Evolutionary conservation across 2,329 filamentous ascomycete species (phyloP), one percentile per base, ranked within the genome.

Genomic region (Akanthomyces muscarius): DNA sequence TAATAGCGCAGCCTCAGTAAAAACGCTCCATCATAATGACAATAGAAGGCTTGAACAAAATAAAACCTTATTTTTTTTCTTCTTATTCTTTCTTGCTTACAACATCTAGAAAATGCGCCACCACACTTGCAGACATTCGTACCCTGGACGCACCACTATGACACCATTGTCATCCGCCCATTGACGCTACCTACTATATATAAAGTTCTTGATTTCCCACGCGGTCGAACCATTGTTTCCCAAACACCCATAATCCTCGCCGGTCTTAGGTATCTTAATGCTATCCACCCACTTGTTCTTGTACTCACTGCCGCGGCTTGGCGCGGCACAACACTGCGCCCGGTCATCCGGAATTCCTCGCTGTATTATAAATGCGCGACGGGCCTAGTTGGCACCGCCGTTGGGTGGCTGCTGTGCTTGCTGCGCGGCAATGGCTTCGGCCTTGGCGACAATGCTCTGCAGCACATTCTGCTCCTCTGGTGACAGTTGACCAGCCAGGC

Each of bases 391-490:
- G 45, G 62, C 67, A 23, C 68, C 65, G 6, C 64, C 66, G 41
- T 68, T 67, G 38, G 66, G 59, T 14, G 58, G 33, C 41, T 45
- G 33, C 53, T 60, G 52, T 25, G 53, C 56, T 55, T 54, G 68
- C 62, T 65, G 70, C 41, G 68, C 70, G 23, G 76, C 78, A 59
- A 79, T 75, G 68, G 80, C 78, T 59, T 80, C 75, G 2, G 78
- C 78, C 69, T 83, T 83, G 62, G 90, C 90, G 75, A 96, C 86
- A 62, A 94, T 91, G 25, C 81, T 84, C 74, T 96, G 88, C 66
- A 98, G 85, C 55, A 96, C 83, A 66, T 84, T 84, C 74, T 95
- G 91, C 73, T 98, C 93, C 56, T 95, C 91, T 0, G 86, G 81
- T 44, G 85, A 87, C 47, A 98, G 84, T 65, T 91, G 89, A 68